Percentiles rank a stretch among this genome's conserved stretches.
These are phyloP conservation scores for Alnus glutinosa DNA, from an alignment of 306 rosid species.

Conservation along the genomic window DNA sequence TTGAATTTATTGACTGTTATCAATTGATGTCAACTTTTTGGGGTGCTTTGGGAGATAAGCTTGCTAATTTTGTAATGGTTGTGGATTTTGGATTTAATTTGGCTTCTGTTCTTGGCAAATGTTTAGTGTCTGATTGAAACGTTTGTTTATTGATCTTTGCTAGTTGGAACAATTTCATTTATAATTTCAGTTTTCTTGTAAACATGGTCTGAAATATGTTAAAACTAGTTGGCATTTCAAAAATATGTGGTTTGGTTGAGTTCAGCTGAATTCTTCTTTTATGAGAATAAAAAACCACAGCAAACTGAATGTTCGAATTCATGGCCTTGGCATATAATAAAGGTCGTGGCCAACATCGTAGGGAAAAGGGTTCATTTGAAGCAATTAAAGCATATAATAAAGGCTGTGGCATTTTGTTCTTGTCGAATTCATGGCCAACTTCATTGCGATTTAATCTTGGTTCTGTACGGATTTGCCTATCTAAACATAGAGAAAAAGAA, in stretches of 20 bases:
- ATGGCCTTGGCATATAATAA: too few relatives aligned
- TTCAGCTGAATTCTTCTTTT: not conserved
- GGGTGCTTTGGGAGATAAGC: not conserved
- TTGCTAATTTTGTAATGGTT: not conserved
- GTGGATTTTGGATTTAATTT: not conserved
- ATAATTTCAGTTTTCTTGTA: not conserved
- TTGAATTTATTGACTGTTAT: not conserved
- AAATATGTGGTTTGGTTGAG: not conserved
- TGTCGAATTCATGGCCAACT: not conserved
- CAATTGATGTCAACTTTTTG: not conserved
- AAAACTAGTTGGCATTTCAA: not conserved
- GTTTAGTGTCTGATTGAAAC: not conserved
- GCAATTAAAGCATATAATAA: not conserved
- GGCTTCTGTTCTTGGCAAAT: not conserved
- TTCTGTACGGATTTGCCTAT: not conserved
- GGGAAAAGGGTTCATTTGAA: constrained; percentile 1
- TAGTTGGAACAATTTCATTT: not conserved
- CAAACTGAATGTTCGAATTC: not conserved
- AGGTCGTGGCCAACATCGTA: not conserved
- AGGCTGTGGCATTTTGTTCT: not conserved
- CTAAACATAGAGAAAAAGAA: not conserved
- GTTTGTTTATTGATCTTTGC: not conserved
- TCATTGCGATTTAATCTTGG: not conserved
- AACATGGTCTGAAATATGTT: not conserved
- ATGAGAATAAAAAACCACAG: not conserved